phyloP scores from a whole-genome alignment of 192 early-diverging fungal species.

The Coemansia guatemalensis region DNA sequence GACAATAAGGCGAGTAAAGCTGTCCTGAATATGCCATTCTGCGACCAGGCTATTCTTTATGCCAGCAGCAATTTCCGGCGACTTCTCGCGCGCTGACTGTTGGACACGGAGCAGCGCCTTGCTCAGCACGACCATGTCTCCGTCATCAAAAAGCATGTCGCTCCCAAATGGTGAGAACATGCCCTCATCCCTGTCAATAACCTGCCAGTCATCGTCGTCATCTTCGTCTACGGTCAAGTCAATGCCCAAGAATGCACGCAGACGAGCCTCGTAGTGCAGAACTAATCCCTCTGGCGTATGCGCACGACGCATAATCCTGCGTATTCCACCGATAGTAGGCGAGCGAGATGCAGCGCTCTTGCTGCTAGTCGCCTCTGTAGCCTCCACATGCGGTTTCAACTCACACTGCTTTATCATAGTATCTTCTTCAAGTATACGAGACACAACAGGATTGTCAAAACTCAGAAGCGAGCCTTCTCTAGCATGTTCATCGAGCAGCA shows the following conservation, averaged over 20 bases:
- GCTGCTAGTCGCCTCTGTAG: background rate
- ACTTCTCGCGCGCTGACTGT: conserved; percentile 7
- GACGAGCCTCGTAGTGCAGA: conserved; percentile 34
- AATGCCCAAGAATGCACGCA: conserved; percentile 37
- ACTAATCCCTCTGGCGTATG: conserved; percentile 48
- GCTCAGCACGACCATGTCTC: conserved; percentile 34
- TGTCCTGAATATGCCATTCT: conserved; percentile 42
- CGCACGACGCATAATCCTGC: conserved; percentile 39
- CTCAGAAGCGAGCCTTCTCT: conserved; percentile 2
- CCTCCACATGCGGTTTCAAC: background rate
- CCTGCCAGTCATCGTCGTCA: conserved; percentile 36
- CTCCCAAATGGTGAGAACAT: conserved; percentile 34
- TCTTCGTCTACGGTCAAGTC: background rate
- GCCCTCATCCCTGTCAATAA: conserved; percentile 39
- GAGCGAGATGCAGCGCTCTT: conserved; percentile 8
- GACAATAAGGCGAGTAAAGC: conserved; percentile 45
- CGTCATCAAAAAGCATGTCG: conserved; percentile 32
- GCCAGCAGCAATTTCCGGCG: conserved; percentile 29
- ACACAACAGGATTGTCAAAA: conserved; percentile 15
- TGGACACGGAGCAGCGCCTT: conserved; percentile 20
- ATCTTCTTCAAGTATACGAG: conserved; percentile 17
- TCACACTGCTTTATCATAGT: background rate
- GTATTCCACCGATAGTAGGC: conserved; percentile 32
- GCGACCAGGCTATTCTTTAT: conserved; percentile 36
- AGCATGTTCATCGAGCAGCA: conserved; percentile 1